Conservation (phyloP, 371 early-diverging fungal genomes). For the Umbelopsis sp. region DNA sequence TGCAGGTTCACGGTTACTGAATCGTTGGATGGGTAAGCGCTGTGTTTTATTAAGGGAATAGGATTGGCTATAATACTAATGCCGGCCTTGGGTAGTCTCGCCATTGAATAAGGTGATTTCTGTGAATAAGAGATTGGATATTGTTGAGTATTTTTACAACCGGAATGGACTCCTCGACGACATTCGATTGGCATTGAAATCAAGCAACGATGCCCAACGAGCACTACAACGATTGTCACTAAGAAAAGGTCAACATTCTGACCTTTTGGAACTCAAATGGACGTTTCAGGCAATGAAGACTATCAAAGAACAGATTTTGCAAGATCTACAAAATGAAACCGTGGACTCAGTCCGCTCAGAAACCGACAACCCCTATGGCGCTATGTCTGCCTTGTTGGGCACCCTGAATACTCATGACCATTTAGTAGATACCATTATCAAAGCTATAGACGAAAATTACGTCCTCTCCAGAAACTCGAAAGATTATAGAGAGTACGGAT, state of each 20-base stretch:
- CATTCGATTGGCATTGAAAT: constrained; percentile 50
- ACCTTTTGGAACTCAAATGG: constrained; percentile 63
- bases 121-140: constrained; percentile 66
- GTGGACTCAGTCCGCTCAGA: background rate
- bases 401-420: constrained; percentile 36
- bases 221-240: constrained; percentile 72
- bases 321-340: background rate
- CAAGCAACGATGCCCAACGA: constrained; percentile 73
- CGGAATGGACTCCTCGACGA: constrained; percentile 55
- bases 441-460: constrained; percentile 48
- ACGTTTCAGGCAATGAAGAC: constrained; percentile 53
- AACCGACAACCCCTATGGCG: background rate
- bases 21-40: constrained; percentile 65
- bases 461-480: constrained; percentile 40
- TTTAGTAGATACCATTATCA: constrained; percentile 35
- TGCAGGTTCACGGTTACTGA: constrained; percentile 78
- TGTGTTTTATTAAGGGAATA: background rate
- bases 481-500: constrained; percentile 44
- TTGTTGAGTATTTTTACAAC: constrained; percentile 69
- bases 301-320: constrained; percentile 30
- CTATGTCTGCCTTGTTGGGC: constrained; percentile 23
- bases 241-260: constrained; percentile 64
- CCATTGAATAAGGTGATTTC: constrained; percentile 62
- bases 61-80: background rate
- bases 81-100: constrained; percentile 34